phyloP scores from a whole-genome alignment of 2,329 filamentous ascomycete species.

The Sporothrix luriei region DNA sequence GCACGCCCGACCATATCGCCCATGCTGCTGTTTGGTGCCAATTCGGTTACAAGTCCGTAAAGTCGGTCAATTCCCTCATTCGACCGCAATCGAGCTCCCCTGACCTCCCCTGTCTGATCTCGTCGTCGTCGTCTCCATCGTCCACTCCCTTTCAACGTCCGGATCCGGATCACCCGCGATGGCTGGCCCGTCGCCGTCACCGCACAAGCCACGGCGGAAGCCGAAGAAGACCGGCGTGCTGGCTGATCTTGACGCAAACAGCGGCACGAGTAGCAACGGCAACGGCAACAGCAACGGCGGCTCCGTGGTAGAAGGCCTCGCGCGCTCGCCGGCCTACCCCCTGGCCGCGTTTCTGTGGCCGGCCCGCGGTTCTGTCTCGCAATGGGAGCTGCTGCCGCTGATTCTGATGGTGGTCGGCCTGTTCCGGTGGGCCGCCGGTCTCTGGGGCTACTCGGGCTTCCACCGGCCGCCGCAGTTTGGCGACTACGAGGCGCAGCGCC shows the following conservation, averaged over 20 bases:
- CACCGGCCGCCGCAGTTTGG: conserved; percentile 86
- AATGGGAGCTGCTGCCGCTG: conserved; percentile 89
- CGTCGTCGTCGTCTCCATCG: no score
- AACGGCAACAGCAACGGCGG: neutral
- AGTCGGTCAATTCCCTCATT: conserved; percentile 4
- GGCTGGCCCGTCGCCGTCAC: conserved; percentile 54
- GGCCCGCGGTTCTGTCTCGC: conserved; percentile 76
- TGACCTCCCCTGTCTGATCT: neutral
- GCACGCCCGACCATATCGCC: neutral
- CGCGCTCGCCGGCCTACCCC: conserved; percentile 75
- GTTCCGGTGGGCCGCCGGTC: conserved; percentile 86
- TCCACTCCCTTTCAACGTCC: no score
- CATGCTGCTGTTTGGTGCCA: neutral
- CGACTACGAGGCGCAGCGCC: conserved; percentile 95
- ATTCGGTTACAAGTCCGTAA: neutral
- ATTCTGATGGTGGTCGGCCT: conserved; percentile 88
- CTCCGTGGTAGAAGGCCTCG: conserved; percentile 47
- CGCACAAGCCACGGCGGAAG: conserved; percentile 64
- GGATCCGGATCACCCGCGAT: conserved; percentile 42
- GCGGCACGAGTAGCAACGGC: conserved; percentile 19
- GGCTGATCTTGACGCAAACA: conserved; percentile 25
- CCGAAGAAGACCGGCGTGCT: conserved; percentile 48
- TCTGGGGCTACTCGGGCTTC: conserved; percentile 92
- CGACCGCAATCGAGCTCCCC: neutral
- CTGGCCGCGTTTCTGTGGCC: conserved; percentile 95